Evolutionary conservation across 2,329 filamentous ascomycete genomes (phyloP), one percentile per base, ranked within the genome.

Genomic region (Bisporella sp.): DNA sequence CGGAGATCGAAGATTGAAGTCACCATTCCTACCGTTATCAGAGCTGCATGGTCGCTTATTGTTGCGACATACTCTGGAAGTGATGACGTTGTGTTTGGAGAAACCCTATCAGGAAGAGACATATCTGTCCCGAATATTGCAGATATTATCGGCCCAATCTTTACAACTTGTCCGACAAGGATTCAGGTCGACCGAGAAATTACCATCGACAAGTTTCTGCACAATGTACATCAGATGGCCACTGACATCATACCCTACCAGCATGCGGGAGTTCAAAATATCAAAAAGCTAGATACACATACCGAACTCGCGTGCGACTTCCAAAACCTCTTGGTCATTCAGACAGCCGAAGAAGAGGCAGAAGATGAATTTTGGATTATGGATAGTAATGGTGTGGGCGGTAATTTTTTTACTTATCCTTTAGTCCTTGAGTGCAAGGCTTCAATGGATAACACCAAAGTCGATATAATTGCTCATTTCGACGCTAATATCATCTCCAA

Each of bases 11-110:
- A 21, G 21, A 21, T 21, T 28, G 64, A 65, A 41, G 68, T 71
- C 55, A 73, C 71, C 5, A 65, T 67, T 30, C 69, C 69, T 2
- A 70, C 64, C 5, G 57, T 73, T 0, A 67, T 69, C 4, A 70
- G 68, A 1, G 68, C 69, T 1, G 35, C 35, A 11, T 39, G 35
- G 35, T 9, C 35, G 9, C 13, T 39, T 9, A 9, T 39, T 11
- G 9, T 39, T 9, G 9, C 35, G 13, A 39, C 9, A 11, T 11
- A 11, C 13, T 11, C 35, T 13, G 35, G 35, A 13, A 11, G 9
- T 9, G 13, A 9, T 11, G 35, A 39, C 3, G 35, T 39, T 9
- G 13, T 13, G 13, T 39, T 39, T 39, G 35, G 35, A 11, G 9
- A 9, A 9, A 39, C 13, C 13, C 13, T 13, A 9, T 11, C 9